Percentiles rank a stretch among this genome's conserved stretches.
These are phyloP conservation scores for Diaporthe sp. DNA, from an alignment of 2,329 filamentous ascomycete species.

Conservation along the genomic window DNA sequence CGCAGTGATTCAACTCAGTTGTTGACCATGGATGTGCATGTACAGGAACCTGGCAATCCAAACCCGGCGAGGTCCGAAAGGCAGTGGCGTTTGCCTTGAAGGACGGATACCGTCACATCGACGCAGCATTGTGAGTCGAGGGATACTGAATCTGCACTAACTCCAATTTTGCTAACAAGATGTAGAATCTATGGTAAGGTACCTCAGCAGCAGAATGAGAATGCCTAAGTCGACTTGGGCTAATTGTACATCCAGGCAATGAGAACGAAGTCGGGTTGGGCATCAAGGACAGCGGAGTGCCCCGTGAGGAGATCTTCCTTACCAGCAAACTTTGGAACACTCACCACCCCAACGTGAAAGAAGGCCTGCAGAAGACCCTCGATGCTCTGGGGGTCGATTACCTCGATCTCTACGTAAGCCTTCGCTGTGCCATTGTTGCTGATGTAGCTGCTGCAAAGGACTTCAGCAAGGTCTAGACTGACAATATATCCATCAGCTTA, in stretches of 20 bases:
- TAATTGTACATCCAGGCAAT: slow-evolving; percentile 47
- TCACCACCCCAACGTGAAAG: slow-evolving; percentile 61
- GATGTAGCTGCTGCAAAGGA: not conserved
- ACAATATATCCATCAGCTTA: not conserved
- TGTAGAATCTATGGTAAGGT: slow-evolving; percentile 21
- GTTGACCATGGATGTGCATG: not conserved
- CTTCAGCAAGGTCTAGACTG: not conserved
- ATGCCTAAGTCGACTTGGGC: not conserved
- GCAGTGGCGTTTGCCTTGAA: slow-evolving; percentile 66
- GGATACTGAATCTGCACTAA: not conserved
- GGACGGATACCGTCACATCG: slow-evolving; percentile 67
- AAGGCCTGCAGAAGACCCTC: slow-evolving; percentile 55
- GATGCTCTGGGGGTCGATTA: slow-evolving; percentile 56
- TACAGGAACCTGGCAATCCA: slow-evolving; percentile 67
- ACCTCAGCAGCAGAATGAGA: slow-evolving; percentile 40
- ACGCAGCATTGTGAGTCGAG: slow-evolving; percentile 49
- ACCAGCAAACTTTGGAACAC: slow-evolving; percentile 74
- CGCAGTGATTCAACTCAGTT: not conserved
- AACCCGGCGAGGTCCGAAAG: slow-evolving; percentile 65
- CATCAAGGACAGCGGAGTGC: slow-evolving; percentile 55
- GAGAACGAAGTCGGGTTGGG: slow-evolving; percentile 61
- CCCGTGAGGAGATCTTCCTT: slow-evolving; percentile 59
- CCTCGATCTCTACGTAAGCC: slow-evolving; percentile 53
- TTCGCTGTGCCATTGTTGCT: not conserved
- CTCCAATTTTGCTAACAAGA: not conserved